Conservation (phyloP, 768 basidiomycete species). For the Royoungia palumana region DNA sequence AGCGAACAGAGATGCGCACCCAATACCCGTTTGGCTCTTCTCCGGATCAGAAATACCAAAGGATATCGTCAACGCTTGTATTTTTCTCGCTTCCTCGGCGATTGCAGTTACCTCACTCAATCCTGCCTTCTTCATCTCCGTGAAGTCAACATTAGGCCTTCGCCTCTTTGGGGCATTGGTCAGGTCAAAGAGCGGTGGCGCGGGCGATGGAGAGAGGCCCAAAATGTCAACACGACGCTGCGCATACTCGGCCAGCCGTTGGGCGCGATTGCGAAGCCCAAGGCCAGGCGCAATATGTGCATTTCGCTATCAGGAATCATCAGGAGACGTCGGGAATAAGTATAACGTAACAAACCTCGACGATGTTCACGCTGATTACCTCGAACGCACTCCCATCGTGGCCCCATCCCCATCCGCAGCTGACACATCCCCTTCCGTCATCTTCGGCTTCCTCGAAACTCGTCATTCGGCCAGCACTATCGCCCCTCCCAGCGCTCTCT, state of each 20-base stretch:
- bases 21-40: slow-evolving; percentile 38
- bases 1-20: slow-evolving; percentile 34
- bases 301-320: slow-evolving; percentile 38
- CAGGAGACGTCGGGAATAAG: slow-evolving; percentile 1
- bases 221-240: slow-evolving; percentile 53
- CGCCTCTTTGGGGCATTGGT: slow-evolving; percentile 35
- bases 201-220: slow-evolving; percentile 23
- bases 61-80: slow-evolving; percentile 46
- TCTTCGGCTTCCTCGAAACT: slow-evolving; percentile 42
- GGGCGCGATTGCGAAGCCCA: slow-evolving; percentile 58
- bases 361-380: slow-evolving; percentile 60
- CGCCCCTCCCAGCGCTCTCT: slow-evolving; percentile 28
- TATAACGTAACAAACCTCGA: slow-evolving; percentile 46
- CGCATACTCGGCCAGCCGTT: slow-evolving; percentile 65
- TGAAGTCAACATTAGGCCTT: slow-evolving; percentile 24
- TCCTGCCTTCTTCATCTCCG: slow-evolving; percentile 19
- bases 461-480: slow-evolving; percentile 24
- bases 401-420: slow-evolving; percentile 73
- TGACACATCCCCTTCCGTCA: slow-evolving; percentile 59
- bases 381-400: slow-evolving; percentile 79
- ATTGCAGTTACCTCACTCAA: slow-evolving; percentile 21
- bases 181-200: slow-evolving; percentile 31
- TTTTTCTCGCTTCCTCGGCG: slow-evolving; percentile 38
- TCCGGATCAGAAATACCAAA: slow-evolving; percentile 38
- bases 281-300: slow-evolving; percentile 53